Evolutionary conservation across 768 basidiomycete genomes (phyloP).

Genomic region (Phallus indusiatus): DNA sequence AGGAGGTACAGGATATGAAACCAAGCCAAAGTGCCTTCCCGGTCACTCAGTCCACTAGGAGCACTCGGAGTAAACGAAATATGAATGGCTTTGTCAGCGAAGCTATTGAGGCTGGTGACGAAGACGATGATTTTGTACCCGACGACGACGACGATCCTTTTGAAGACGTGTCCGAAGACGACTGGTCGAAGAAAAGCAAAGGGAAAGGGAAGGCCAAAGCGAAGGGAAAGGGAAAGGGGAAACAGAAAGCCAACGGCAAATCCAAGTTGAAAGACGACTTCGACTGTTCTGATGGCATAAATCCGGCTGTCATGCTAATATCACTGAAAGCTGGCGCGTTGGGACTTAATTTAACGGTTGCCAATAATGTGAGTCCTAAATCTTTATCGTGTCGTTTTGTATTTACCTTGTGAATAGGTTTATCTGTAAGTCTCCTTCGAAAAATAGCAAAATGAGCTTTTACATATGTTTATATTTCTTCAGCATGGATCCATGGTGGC

Average conservation of each 20-base stretch:
- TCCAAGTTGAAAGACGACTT: slow-evolving; percentile 13
- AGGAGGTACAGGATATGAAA: slow-evolving; percentile 20
- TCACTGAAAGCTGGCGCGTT: slow-evolving; percentile 79
- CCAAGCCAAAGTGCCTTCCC: slow-evolving; percentile 3
- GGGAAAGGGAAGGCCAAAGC: slow-evolving; percentile 30
- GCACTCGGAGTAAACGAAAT: background rate
- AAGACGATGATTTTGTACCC: slow-evolving; percentile 18
- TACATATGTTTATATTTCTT: slow-evolving; percentile 7
- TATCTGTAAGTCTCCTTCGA: slow-evolving; percentile 47
- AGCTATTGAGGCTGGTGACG: slow-evolving; percentile 6
- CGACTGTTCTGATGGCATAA: slow-evolving; percentile 25
- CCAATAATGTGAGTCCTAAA: slow-evolving; percentile 51
- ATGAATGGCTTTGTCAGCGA: slow-evolving; percentile 1
- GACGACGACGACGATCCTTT: slow-evolving; percentile 13
- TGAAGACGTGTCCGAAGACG: slow-evolving; percentile 22
- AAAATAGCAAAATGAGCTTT: background rate
- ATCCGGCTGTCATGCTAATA: slow-evolving; percentile 77
- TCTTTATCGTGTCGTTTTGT: background rate
- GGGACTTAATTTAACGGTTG: slow-evolving; percentile 81
- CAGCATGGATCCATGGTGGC: slow-evolving; percentile 69
- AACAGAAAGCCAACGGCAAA: slow-evolving; percentile 1
- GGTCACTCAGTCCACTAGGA: slow-evolving; percentile 10
- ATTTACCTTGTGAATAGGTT: slow-evolving; percentile 17
- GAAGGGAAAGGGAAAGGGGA: slow-evolving; percentile 17
- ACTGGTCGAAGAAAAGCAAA: slow-evolving; percentile 32